phyloP scores from a whole-genome alignment of 208 protist genomes.

The Willaertia magna region DNA sequence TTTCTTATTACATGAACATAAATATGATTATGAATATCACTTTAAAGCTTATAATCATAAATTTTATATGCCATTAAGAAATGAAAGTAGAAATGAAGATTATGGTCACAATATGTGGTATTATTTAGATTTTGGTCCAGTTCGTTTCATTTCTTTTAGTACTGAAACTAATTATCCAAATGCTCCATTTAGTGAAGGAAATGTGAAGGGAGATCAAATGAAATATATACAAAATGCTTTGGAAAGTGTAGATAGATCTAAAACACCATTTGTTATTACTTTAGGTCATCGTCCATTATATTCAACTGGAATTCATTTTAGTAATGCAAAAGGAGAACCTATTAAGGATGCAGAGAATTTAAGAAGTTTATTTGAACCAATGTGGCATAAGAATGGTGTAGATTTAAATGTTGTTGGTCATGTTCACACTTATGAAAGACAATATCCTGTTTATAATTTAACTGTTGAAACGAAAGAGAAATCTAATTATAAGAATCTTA shows the following conservation, averaged over 20 bases:
- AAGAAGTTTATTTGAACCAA: constrained; percentile 2
- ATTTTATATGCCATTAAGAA: neutral
- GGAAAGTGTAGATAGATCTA: constrained; percentile 19
- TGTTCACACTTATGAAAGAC: constrained; percentile 23
- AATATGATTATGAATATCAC: neutral
- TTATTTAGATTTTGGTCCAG: constrained; percentile 30
- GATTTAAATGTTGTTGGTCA: constrained; percentile 18
- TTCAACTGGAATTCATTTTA: constrained; percentile 14
- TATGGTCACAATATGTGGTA: constrained; percentile 15
- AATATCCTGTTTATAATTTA: neutral
- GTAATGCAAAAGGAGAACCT: neutral
- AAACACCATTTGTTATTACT: constrained; percentile 44
- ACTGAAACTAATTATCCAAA: constrained; percentile 30
- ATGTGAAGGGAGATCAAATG: neutral
- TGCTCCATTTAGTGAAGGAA: neutral
- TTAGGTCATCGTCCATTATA: constrained; percentile 39
- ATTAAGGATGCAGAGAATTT: neutral
- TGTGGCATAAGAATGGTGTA: constrained; percentile 10
- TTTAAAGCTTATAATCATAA: neutral
- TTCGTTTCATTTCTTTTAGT: constrained; percentile 37
- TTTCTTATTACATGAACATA: neutral
- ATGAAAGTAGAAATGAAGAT: neutral
- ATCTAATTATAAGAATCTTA: neutral
- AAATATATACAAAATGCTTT: constrained; percentile 35
- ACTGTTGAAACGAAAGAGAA: neutral